These are phyloP conservation scores for Naumovozyma baii DNA, from an alignment of 805 yeast genomes.

Conservation along the genomic window DNA sequence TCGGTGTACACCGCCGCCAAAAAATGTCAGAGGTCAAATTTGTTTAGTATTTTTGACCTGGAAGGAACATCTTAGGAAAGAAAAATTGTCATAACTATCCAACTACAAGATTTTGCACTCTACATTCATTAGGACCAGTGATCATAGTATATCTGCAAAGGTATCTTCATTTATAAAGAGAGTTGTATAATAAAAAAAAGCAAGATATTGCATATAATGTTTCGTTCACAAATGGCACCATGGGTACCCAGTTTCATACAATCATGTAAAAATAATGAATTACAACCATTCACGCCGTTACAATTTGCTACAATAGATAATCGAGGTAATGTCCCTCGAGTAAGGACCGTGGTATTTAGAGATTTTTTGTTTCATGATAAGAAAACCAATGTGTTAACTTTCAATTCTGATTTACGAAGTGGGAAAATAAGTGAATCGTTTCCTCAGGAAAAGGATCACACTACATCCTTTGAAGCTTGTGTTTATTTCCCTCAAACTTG, in stretches of 20 bases:
- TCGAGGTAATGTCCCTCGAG: conserved; percentile 38
- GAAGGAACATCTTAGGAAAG: too few relatives aligned
- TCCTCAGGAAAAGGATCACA: conserved; percentile 34
- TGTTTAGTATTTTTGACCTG: too few relatives aligned
- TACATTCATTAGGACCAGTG: too few relatives aligned
- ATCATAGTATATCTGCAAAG: too few relatives aligned
- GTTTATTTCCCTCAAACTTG: conserved; percentile 54
- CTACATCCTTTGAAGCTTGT: conserved; percentile 63
- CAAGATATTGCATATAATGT: too few relatives aligned
- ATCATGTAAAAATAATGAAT: conserved; percentile 40
- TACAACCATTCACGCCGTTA: conserved; percentile 46
- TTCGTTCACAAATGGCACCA: conserved; percentile 45
- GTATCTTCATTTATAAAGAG: too few relatives aligned
- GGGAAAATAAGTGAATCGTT: conserved; percentile 36
- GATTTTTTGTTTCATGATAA: conserved; percentile 68
- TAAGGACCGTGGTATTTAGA: conserved; percentile 60
- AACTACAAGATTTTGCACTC: too few relatives aligned
- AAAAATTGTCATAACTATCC: too few relatives aligned
- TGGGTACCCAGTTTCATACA: conserved; percentile 63
- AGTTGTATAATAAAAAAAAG: too few relatives aligned
- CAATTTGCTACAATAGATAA: conserved; percentile 60
- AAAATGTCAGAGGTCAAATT: not conserved
- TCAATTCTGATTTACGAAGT: conserved; percentile 66
- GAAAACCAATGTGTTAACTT: conserved; percentile 55
- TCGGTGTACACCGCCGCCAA: not conserved